Percentiles rank a stretch among this genome's conserved stretches.
Conservation (phyloP, 1,284 basidiomycete genomes). For the Meripilus lineatus region DNA sequence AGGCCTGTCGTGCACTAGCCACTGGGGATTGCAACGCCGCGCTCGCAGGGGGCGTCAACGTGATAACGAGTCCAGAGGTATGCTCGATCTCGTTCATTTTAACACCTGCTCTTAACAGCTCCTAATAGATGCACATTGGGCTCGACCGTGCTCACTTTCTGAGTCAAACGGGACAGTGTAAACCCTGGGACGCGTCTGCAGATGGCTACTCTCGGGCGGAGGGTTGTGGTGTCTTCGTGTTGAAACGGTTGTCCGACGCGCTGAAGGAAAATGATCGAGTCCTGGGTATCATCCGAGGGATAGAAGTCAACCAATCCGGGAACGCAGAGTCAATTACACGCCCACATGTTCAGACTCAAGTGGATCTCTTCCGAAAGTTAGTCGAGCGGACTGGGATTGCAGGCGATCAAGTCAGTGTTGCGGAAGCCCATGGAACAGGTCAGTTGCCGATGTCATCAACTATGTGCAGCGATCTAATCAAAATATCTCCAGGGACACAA, state of each 20-base stretch:
- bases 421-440: conserved; percentile 70
- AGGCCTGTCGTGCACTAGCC: conserved; percentile 59
- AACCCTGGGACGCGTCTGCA: conserved; percentile 63
- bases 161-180: conserved; percentile 62
- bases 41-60: conserved; percentile 69
- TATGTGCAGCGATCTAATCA: background rate
- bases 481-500: conserved; percentile 34
- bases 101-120: conserved; percentile 2
- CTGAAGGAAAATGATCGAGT: conserved; percentile 59
- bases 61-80: conserved; percentile 69
- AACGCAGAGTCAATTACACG: conserved; percentile 63
- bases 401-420: conserved; percentile 46
- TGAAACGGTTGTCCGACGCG: conserved; percentile 67
- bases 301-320: conserved; percentile 68
- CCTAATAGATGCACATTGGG: conserved; percentile 58
- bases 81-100: conserved; percentile 19
- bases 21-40: conserved; percentile 62
- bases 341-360: conserved; percentile 60
- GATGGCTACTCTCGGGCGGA: conserved; percentile 73
- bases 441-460: no score
- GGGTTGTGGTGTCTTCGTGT: conserved; percentile 65
- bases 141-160: conserved; percentile 68
- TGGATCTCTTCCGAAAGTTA: conserved; percentile 44
- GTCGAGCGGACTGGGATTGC: conserved; percentile 42
- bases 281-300: conserved; percentile 59